These are phyloP conservation scores for Botrytis cinerea DNA, from an alignment of 2,329 filamentous ascomycete species.

Conservation along the genomic window DNA sequence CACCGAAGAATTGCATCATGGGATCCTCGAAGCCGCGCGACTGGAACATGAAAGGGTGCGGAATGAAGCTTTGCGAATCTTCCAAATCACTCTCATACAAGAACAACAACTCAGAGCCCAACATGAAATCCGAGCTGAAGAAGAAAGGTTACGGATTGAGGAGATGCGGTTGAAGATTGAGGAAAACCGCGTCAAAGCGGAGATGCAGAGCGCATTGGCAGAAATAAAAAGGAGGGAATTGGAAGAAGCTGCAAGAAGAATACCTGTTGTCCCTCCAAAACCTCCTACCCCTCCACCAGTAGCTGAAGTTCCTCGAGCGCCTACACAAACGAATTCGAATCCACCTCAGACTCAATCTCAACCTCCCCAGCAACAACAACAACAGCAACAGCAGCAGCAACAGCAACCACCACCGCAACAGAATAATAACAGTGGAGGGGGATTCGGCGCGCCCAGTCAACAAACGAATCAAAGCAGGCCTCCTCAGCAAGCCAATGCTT, in stretches of 20 bases:
- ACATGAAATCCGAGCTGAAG: conserved; percentile 22
- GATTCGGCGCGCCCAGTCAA: neutral
- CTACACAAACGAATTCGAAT: neutral
- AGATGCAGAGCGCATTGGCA: conserved; percentile 52
- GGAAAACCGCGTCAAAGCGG: conserved; percentile 35
- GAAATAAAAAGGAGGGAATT: conserved; percentile 52
- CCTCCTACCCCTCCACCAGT: conserved; percentile 30
- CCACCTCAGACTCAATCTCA: neutral
- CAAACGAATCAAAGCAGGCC: neutral
- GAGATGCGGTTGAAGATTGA: conserved; percentile 22
- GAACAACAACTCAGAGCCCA: conserved; percentile 42
- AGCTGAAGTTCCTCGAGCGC: conserved; percentile 16
- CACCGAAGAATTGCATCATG: conserved; percentile 39
- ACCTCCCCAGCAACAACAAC: neutral
- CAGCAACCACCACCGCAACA: neutral
- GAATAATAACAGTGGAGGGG: neutral
- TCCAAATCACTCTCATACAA: conserved; percentile 50
- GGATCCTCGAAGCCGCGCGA: conserved; percentile 66
- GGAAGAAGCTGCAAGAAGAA: conserved; percentile 43
- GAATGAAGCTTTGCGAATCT: conserved; percentile 51
- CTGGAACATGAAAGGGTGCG: conserved; percentile 67
- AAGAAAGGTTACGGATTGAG: conserved; percentile 12
- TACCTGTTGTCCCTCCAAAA: conserved; percentile 33
- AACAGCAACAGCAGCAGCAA: neutral
- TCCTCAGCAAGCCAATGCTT: conserved; percentile 12